Evolutionary conservation across 306 rosid species (phyloP), one percentile per base, ranked within the genome.

Genomic region (Vigna nakashimae): DNA sequence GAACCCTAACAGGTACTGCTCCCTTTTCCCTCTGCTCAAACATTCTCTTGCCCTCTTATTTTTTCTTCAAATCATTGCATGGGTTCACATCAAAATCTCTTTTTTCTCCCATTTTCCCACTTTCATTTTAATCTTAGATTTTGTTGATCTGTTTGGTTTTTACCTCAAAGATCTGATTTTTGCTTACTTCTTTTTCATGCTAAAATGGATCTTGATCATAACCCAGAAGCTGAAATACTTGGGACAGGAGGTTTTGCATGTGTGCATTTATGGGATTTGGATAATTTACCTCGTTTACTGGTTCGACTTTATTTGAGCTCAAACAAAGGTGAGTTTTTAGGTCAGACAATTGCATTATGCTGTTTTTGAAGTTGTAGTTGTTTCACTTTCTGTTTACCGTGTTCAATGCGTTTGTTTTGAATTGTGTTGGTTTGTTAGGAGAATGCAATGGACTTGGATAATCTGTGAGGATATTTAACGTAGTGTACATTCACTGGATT

Each of bases 1-100:
- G 85, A 85, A 81, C 85, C 88, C 81, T 85, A 85, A 63, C 84
- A 80, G 87, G 90, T 86, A 86, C 84, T 80, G 74, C 63, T 38
- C 66, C 10, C 45, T 66, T 66, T 66, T 75, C 55, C 12, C 78
- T 76, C 73, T 59, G 58, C 83, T 55, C 63, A 30, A 49, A 83
- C 49, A 73, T 55, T 50, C 34, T 1, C 9, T 7, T 10, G 42
- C 67, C 48, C 60, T 43, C 13, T 69, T 65, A 4, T 32, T 38
- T 24, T 63, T 73, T 56, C 74, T 58, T 50, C 63, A 65, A 74
- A 46, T 80, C 20, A 20, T 12, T 5, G 59, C 22, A 57, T 42
- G 81, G 74, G 66, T 77, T 63, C 24, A 17, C 36, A 3, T 11
- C 57, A 75, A 72, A 30, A 34, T 30, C 20, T 1, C 1, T 32